Percentiles rank a stretch among this genome's conserved stretches.
Conservation (phyloP, 2,329 filamentous ascomycete genomes). For the Fusarium vanettenii region DNA sequence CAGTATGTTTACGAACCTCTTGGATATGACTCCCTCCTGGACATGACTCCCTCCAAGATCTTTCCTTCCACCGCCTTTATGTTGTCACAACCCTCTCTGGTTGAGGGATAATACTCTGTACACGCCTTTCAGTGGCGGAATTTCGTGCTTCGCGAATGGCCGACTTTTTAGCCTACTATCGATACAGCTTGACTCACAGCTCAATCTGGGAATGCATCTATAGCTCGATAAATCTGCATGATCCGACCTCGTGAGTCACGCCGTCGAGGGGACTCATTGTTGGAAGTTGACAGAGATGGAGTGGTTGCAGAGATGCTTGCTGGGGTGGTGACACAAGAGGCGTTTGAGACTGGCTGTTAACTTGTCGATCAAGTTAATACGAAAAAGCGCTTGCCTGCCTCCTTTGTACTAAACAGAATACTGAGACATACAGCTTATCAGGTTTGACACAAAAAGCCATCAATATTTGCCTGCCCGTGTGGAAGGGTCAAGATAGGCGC, state of each 20-base stretch:
- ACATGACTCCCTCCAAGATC: background rate
- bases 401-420: background rate
- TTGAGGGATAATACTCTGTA: background rate
- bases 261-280: background rate
- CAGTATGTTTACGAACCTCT: background rate
- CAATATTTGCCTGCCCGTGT: background rate
- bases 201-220: background rate
- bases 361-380: background rate
- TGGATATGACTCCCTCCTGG: background rate
- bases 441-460: background rate
- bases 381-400: background rate
- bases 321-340: background rate
- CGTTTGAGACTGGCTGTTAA: background rate
- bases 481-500: background rate
- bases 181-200: background rate
- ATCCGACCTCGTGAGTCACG: conserved; percentile 1
- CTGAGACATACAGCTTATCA: background rate
- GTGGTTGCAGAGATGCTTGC: background rate
- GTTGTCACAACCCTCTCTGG: background rate
- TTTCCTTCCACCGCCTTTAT: background rate
- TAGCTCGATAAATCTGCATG: background rate
- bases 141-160: background rate
- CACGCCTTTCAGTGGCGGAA: conserved; percentile 3
- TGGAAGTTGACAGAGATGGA: background rate
- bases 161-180: background rate